Evolutionary conservation across 352 stramenopile species (phyloP).

Genomic region (Phytopythium ostracodes): DNA sequence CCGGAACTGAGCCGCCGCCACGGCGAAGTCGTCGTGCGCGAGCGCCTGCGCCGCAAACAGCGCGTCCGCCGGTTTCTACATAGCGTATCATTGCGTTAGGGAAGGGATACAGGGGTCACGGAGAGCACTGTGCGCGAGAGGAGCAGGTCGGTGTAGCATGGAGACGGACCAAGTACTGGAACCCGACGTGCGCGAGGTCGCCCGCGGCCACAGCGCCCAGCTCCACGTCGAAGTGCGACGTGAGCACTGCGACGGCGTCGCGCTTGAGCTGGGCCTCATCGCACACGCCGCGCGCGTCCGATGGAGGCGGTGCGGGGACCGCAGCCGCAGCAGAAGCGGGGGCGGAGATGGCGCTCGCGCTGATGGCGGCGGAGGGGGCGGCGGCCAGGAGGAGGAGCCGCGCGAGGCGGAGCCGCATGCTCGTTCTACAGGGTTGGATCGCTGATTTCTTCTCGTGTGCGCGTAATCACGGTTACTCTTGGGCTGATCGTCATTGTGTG

Average conservation of each 20-base stretch:
- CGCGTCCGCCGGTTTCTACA: constrained; percentile 66
- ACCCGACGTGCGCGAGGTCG: constrained; percentile 41
- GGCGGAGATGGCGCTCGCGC: background rate
- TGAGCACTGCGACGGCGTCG: constrained; percentile 39
- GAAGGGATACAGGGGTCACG: too few relatives aligned
- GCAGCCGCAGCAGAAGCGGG: background rate
- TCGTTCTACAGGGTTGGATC: background rate
- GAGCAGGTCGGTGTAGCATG: too few relatives aligned
- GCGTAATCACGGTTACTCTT: background rate
- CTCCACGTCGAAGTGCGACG: constrained; percentile 54
- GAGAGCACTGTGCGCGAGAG: too few relatives aligned
- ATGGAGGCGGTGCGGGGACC: background rate
- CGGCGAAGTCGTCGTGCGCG: constrained; percentile 69
- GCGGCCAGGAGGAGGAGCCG: background rate
- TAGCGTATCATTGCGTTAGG: too few relatives aligned
- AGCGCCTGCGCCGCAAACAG: constrained; percentile 76
- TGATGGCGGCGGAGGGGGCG: background rate
- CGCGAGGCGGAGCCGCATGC: background rate
- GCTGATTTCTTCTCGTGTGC: background rate
- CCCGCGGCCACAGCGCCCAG: constrained; percentile 64
- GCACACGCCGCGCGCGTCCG: constrained; percentile 17
- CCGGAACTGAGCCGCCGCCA: constrained; percentile 58
- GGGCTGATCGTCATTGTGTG: too few relatives aligned
- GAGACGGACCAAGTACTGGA: constrained; percentile 67
- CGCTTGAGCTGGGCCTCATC: constrained; percentile 45